A percentile compares a stretch with the other conserved stretches of the same genome.
Evolutionary conservation across 2,329 filamentous ascomycete genomes (phyloP).

Genomic region (Fusarium ramigenum): DNA sequence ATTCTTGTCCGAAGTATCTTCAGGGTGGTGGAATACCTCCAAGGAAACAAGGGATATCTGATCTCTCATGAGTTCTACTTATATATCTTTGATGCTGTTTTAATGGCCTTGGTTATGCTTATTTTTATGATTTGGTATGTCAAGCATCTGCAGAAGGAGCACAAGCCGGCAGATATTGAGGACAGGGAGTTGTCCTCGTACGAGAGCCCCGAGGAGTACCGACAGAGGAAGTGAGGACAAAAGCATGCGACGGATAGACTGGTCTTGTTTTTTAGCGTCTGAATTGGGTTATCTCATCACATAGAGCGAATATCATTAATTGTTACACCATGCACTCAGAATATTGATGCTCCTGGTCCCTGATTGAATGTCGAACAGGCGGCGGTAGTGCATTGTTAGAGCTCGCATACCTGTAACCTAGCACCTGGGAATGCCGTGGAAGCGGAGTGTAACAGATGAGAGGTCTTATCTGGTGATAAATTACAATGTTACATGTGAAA

Average conservation of each 20-base stretch:
- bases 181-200: not conserved
- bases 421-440: too few species aligned
- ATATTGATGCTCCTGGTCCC: too few species aligned
- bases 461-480: not conserved
- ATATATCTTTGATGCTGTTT: slow-evolving; percentile 8
- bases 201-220: not conserved
- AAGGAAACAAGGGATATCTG: not conserved
- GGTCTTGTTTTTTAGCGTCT: not conserved
- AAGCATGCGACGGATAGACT: not conserved
- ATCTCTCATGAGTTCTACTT: slow-evolving; percentile 5
- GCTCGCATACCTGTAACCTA: too few species aligned
- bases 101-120: slow-evolving; percentile 7
- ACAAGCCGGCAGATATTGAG: not conserved
- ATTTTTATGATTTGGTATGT: slow-evolving; percentile 10
- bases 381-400: rapidly evolving
- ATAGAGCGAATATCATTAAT: not conserved
- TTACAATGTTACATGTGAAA: not conserved
- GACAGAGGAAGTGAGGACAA: not conserved
- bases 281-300: rapidly evolving
- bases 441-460: rapidly evolving
- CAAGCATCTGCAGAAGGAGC: not conserved
- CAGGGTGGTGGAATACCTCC: not conserved
- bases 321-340: too few species aligned
- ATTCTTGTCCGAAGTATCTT: slow-evolving; percentile 15
- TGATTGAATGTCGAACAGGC: not conserved